Percentiles rank a stretch among this genome's conserved stretches.
These are phyloP conservation scores for Fusarium miscanthi DNA, from an alignment of 2,329 filamentous ascomycete species.

Conservation along the genomic window DNA sequence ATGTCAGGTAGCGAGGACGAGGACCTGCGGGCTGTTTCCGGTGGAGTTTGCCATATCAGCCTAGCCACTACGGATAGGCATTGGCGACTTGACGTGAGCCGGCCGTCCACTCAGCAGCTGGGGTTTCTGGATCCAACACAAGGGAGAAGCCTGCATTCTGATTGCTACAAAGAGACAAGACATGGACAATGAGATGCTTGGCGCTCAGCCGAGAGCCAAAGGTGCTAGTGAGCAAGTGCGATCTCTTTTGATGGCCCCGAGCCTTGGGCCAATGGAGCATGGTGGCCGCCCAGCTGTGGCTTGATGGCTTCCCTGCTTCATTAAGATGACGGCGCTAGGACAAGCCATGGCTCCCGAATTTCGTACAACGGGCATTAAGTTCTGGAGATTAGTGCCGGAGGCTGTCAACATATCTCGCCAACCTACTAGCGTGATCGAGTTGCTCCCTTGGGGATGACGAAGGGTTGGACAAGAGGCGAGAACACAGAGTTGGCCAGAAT, in stretches of 20 bases:
- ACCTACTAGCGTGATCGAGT: conserved; percentile 14
- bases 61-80: conserved; percentile 12
- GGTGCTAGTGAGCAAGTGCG: conserved; percentile 10
- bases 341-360: conserved; percentile 28
- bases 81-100: conserved; percentile 12
- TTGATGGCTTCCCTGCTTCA: conserved; percentile 14
- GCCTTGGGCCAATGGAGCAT: conserved; percentile 30
- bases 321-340: conserved; percentile 20
- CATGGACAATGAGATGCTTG: conserved; percentile 19
- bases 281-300: conserved; percentile 16
- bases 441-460: conserved; percentile 23
- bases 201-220: conserved; percentile 16
- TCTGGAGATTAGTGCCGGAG: conserved; percentile 19
- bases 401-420: conserved; percentile 31
- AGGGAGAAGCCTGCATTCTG: conserved; percentile 27
- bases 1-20: conserved; percentile 5
- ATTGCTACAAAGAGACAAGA: conserved; percentile 26
- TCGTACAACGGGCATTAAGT: conserved; percentile 27
- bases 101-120: conserved; percentile 18
- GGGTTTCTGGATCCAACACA: conserved; percentile 15
- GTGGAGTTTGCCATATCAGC: conserved; percentile 28
- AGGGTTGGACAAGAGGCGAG: conserved; percentile 21
- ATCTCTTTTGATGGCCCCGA: conserved; percentile 15
- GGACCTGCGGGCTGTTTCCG: conserved; percentile 17
- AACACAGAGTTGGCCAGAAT: neutral